phyloP scores from a whole-genome alignment of 2,329 filamentous ascomycete species.

The Aureobasidium sp. region DNA sequence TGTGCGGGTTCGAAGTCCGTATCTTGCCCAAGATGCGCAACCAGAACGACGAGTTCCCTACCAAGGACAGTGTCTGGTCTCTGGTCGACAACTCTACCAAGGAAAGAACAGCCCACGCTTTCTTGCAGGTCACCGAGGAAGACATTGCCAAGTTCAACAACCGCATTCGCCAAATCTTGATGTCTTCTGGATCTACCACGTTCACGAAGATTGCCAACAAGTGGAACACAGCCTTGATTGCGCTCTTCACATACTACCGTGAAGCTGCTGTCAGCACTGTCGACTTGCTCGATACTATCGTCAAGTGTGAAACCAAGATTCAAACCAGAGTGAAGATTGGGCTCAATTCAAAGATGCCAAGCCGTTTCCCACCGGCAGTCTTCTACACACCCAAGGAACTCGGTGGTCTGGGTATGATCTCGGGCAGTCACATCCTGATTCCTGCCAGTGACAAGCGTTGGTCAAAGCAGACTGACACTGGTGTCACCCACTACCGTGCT shows the following conservation, averaged over 20 bases:
- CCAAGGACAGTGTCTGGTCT: constrained; percentile 98
- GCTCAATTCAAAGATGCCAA: constrained; percentile 95
- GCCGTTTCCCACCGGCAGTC: constrained; percentile 92
- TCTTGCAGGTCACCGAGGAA: constrained; percentile 94
- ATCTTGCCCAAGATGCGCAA: constrained; percentile 94
- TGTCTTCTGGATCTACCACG: constrained; percentile 98
- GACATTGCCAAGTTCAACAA: constrained; percentile 99
- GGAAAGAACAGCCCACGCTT: constrained; percentile 92
- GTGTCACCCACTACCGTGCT: constrained; percentile 91
- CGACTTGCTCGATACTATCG: constrained; percentile 87
- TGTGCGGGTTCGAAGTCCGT: constrained; percentile 96
- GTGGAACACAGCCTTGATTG: constrained; percentile 97
- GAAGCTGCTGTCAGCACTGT: constrained; percentile 96
- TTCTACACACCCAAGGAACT: constrained; percentile 99
- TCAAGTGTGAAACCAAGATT: constrained; percentile 99
- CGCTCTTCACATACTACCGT: constrained; percentile 96
- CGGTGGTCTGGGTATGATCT: constrained; percentile 97
- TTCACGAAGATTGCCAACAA: constrained; percentile 99
- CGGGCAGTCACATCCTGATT: constrained; percentile 94
- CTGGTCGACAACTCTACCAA: constrained; percentile 94
- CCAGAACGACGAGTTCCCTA: constrained; percentile 88
- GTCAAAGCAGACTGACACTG: constrained; percentile 96
- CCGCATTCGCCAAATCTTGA: constrained; percentile 92
- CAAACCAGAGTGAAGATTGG: constrained; percentile 98
- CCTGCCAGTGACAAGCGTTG: constrained; percentile 95